phyloP scores from a whole-genome alignment of 139 green algal species.

The Raphidocelis subcapitata region DNA sequence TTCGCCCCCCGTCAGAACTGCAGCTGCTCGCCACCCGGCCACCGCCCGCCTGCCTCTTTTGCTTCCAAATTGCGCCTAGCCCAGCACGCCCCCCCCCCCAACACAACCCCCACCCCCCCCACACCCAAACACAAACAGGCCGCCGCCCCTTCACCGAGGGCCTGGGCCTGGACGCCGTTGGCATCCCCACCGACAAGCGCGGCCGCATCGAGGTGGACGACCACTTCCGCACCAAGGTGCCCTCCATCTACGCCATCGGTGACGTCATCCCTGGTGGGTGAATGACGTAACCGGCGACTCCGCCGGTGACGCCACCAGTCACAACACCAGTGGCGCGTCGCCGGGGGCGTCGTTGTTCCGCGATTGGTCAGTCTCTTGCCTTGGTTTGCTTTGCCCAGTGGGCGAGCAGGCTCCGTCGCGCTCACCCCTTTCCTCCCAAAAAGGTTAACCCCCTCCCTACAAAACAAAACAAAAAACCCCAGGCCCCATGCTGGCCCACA shows the following conservation, averaged over 20 bases:
- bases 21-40: no score
- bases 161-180: conserved; percentile 87
- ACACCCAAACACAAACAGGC: conserved; percentile 38
- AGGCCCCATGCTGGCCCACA: conserved; percentile 98
- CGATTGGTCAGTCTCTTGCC: no score
- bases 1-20: no score
- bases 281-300: not conserved
- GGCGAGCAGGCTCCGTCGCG: no score
- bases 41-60: no score
- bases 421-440: no score
- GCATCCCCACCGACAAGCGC: conserved; percentile 75
- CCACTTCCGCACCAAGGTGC: conserved; percentile 70
- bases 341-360: no score
- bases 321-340: no score
- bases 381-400: no score
- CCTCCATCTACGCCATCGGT: conserved; percentile 89
- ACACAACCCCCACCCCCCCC: not conserved
- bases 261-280: conserved; percentile 78
- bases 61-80: no score
- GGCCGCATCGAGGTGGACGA: conserved; percentile 81
- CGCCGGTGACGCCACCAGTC: not conserved
- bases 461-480: no score
- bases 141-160: conserved; percentile 69
- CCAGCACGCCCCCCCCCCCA: not conserved
- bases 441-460: no score